Evolutionary conservation across 2,329 filamentous ascomycete species (phyloP), one percentile per base, ranked within the genome.

Genomic region (Fusarium devonianum): DNA sequence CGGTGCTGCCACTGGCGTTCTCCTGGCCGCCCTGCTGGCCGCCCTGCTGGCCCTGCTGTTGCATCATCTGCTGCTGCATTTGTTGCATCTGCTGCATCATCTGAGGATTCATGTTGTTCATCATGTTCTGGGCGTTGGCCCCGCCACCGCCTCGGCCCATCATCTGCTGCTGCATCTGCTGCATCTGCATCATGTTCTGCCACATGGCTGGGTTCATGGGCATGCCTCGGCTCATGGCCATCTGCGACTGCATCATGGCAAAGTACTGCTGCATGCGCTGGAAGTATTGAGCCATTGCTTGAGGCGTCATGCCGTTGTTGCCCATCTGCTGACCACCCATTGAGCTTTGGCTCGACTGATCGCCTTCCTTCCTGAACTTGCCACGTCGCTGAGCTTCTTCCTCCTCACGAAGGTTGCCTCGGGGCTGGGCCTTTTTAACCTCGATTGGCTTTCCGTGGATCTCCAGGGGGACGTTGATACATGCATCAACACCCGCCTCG

Each of bases 211-310:
- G 87, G 71, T 90, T 92, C 83, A 87, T 84, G 69, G 75, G 78
- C 75, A 88, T 86, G 69, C 84, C 75, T 63, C 87, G 77, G 80
- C 84, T 92, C 86, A 93, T 93, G 37, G 87, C 88, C 83, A 95
- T 90, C 69, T 94, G 88, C 66, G 93, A 90, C 73, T 96, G 92
- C 90, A 96, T 94, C 82, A 96, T 87, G 48, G 87, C 81, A 72
- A 97, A 95, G 74, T 96, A 96, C 70, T 96, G 90, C 73, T 99
- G 94, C 93, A 99, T 97, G 36, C 92, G 86, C 71, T 96, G 91
- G 85, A 94, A 96, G 75, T 97, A 97, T 71, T 97, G 92, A 3
- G 94, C 94, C 92, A 97, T 97, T 78, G 96, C 87, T 67, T 96
- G 92, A 1, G 93, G 93, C 14, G 90, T 95, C 89, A 97, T 95